Base-by-base conservation (phyloP, 2,329 filamentous ascomycete species). In the Fusarium ambrosium region DNA sequence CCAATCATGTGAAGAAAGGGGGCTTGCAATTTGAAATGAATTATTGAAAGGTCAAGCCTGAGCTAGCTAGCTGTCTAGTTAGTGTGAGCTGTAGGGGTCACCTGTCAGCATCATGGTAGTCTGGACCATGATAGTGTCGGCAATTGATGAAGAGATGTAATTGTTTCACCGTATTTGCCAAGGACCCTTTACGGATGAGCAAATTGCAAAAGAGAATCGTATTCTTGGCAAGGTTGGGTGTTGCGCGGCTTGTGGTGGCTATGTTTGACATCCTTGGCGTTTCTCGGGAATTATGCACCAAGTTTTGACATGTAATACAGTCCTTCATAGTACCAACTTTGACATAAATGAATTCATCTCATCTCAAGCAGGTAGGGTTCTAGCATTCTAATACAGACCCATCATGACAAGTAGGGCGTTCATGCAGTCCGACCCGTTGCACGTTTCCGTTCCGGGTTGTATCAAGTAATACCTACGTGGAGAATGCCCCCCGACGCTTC, bases 31-130 rank as follows among this genome's bases (percentile, higher is more conserved):
- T 5, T 55, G 48, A 55, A 55, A 55, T 55, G 48, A 55, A 55
- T 32, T 55, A 55, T 55, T 20, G 18, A 53, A 55, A 55, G 11
- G 18, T 55, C 48, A 20, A 32, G 48, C 48, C 48, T 55, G 18
- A 55, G 48, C 48, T 32, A 55, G 48, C 48, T 55, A 55, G 48
- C 27, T 9, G 48, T 32, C 48, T 55, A 55, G 48, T 55, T 55
- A 55, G 48, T 55, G 48, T 9, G 4, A 32, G 27, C 4, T 32
- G 27, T 55, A 55, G 27, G 48, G 48, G 48, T 55, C 48, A 55
- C 48, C 24, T 55, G 48, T n/a, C 18, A 55, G 48, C 27, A 53
- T 53, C 48, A 11, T 29, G 9, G 48, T n/a, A 27, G 43, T 55
- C 48, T 55, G 48, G 48, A 55, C 48, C 27, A 29, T 11, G 27